Conservation (phyloP, 2,329 filamentous ascomycete species). For the Penicillium occitanis region DNA sequence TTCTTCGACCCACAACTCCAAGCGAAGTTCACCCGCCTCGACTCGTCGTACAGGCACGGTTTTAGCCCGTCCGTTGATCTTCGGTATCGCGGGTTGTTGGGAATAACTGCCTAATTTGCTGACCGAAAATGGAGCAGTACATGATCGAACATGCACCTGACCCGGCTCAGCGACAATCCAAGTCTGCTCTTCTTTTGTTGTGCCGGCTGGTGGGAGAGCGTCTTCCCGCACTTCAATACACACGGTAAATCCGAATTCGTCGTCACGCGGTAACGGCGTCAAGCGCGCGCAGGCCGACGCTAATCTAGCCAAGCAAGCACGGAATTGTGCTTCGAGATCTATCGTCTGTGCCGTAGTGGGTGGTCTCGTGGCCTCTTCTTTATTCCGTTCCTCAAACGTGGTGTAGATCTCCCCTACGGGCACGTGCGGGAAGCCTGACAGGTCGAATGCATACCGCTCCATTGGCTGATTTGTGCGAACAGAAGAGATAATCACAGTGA, state of each 20-base stretch:
- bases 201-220: slow-evolving; percentile 48
- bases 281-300: slow-evolving; percentile 46
- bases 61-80: slow-evolving; percentile 51
- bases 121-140: slow-evolving; percentile 42
- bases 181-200: slow-evolving; percentile 52
- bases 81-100: slow-evolving; percentile 34
- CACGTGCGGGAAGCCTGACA: slow-evolving; percentile 57
- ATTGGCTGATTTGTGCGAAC: slow-evolving; percentile 53
- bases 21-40: slow-evolving; percentile 63
- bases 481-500: slow-evolving; percentile 59
- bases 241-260: slow-evolving; percentile 52
- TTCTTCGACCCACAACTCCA: slow-evolving; percentile 71
- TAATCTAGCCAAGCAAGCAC: slow-evolving; percentile 47
- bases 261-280: slow-evolving; percentile 45
- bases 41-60: slow-evolving; percentile 63
- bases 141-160: slow-evolving; percentile 40
- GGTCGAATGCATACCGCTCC: slow-evolving; percentile 62
- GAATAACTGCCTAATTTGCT: slow-evolving; percentile 36
- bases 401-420: slow-evolving; percentile 50
- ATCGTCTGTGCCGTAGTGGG: slow-evolving; percentile 34
- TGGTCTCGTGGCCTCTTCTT: slow-evolving; percentile 34
- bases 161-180: slow-evolving; percentile 62
- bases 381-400: slow-evolving; percentile 48
- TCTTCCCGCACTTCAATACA: slow-evolving; percentile 51
- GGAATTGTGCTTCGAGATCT: slow-evolving; percentile 52